Base-by-base conservation (phyloP, 1,284 basidiomycete genomes). In the Marasmius tenuissimus region DNA sequence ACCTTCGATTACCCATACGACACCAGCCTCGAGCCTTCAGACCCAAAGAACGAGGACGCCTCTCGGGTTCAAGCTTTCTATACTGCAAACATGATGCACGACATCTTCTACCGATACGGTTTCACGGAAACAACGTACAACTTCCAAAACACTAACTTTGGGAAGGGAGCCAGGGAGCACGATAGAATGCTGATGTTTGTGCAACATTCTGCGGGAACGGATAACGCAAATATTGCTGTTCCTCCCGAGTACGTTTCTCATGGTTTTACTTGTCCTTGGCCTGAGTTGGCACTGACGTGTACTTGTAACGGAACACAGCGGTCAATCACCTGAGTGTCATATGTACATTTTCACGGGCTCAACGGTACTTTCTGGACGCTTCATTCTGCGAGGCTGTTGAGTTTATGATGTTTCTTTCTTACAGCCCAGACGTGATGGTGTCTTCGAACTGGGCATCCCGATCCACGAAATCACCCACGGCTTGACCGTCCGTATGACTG, bases 191-290 rank as follows among this genome's bases (percentile, higher is more conserved):
- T 66, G 22, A 67, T 77, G 39, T 74, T 71, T 42, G 71, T 76
- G 12, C 76, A 78, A 67, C 73, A 75, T 65, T 18, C 59, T 55
- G 9, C 3, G 0, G 79, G 76, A 8, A 71, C 68, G 2, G 72
- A 82, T 69, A 81, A 81, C 57, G 77, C 78, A 10, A 72, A 80
- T 63, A 81, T 82, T 66, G 42, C 72, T 2, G 80, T 78, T 1
- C 78, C 79, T 10, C 71, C 77, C n/a, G 78, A 79, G 76, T 76
- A 45, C 51, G 71, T 71, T 16, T 27, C n/a, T 20, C n/a, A 18
- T 52, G 22, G n/a, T 10, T 45, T n/a, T 27, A 22, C 14, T 52
- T 11, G 10, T 47, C 2, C 22, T 22, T 48, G 16, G 27, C 37
- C 53, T 22, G 34, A n/a, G 14, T 33, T 10, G 3, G 22, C 6